A percentile compares a stretch with the other conserved stretches of the same genome.
phyloP scores from a whole-genome alignment of 1,284 basidiomycete genomes.

The Gymnopus androsaceus region DNA sequence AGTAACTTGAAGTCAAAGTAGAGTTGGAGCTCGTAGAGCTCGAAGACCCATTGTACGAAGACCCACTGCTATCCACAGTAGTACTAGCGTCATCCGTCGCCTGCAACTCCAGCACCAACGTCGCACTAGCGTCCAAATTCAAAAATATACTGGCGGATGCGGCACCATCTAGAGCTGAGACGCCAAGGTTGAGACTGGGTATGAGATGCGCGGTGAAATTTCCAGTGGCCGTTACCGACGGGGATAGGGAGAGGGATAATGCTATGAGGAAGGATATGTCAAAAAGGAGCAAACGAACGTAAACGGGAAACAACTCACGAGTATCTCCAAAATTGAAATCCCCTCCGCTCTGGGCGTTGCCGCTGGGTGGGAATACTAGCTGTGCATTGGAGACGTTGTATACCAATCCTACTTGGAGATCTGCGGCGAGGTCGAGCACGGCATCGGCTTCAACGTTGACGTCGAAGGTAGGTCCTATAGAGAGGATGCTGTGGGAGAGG shows the following conservation, averaged over 20 bases:
- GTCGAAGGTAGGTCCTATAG: conserved; percentile 16
- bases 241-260: conserved; percentile 36
- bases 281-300: conserved; percentile 4
- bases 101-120: conserved; percentile 30
- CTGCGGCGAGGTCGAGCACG: conserved; percentile 11
- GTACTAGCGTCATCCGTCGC: conserved; percentile 15
- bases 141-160: conserved; percentile 40
- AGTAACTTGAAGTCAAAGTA: background rate
- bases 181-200: conserved; percentile 40
- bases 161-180: conserved; percentile 36
- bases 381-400: conserved; percentile 22
- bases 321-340: conserved; percentile 36
- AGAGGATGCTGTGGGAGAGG: conserved; percentile 14
- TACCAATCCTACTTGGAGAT: conserved; percentile 19
- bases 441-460: conserved; percentile 17
- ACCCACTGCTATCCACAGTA: background rate
- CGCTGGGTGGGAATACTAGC: conserved; percentile 43
- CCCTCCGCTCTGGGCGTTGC: conserved; percentile 20
- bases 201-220: conserved; percentile 44
- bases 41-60: background rate
- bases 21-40: background rate
- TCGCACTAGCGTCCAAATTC: conserved; percentile 39
- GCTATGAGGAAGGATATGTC: conserved; percentile 23
- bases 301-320: conserved; percentile 25
- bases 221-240: conserved; percentile 34